Base-by-base conservation (phyloP, 257 asterid species). In the Scutellaria minor region DNA sequence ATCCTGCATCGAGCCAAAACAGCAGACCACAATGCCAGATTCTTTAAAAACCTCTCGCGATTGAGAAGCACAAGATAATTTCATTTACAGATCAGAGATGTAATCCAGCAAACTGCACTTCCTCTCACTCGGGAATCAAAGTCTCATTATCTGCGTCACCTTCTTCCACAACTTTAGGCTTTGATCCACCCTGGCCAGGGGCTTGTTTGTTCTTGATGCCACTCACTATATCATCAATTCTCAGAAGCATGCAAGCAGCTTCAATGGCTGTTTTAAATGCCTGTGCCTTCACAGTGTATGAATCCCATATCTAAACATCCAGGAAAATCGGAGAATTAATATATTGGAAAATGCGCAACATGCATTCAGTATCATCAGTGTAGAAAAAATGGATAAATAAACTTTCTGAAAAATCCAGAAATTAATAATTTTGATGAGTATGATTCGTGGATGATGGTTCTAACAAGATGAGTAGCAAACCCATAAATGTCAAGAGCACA, bases 221-320 rank as follows among this genome's bases (percentile, higher is more conserved):
- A 70, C 99, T 94, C 15, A 94, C 97, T 54, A 94, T 91, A 70
- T 94, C 99, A 5, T 94, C 98, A 20, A 94, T 91, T 73, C 97
- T 90, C 84, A 94, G 77, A 77, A 94, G 99, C 96, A 94, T 90
- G 86, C 95, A 91, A 9, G 99, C 96, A 8, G 97, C 96, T 87
- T 94, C 99, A 35, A 91, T 94, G 62, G 97, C 99, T 0, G 97
- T 90, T 86, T 94, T 91, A 63, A 94, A 94, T 51, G 98, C 96
- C 41, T 94, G 99, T 1, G 89, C 91, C 85, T 94, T 94, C 74
- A 91, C 98, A 2, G 90, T 80, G 84, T 94, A 94, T 6, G 99
- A 88, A 84, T 94, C 99, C 98, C 98, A 94, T 59, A 89, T 91
- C 99, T 94, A 77, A 47, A 81, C 41, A 72, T 46, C 22, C 76